Evolutionary conservation across 2,329 filamentous ascomycete species (phyloP).

Genomic region (Coniosporium tulheliwenetii): DNA sequence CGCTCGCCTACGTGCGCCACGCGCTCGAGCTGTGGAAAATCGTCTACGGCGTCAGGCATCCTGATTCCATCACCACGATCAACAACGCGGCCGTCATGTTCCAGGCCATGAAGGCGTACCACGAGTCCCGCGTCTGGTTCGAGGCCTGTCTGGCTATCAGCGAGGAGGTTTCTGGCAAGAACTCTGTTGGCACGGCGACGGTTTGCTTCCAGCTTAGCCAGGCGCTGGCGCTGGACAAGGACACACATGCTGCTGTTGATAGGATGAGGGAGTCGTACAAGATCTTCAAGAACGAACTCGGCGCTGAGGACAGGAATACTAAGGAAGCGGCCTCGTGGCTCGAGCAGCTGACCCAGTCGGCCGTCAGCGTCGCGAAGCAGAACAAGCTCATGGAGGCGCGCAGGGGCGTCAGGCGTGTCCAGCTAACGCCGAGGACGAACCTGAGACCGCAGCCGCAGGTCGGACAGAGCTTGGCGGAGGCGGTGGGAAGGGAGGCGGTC

Average conservation of each 20-base stretch:
- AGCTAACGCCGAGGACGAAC: constrained; percentile 46
- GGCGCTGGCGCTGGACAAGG: constrained; percentile 85
- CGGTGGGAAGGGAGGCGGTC: constrained; percentile 1
- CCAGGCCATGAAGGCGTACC: constrained; percentile 85
- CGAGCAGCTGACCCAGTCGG: constrained; percentile 88
- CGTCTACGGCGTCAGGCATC: constrained; percentile 85
- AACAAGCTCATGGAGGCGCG: constrained; percentile 72
- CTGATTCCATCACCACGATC: constrained; percentile 94
- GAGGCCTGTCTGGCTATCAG: constrained; percentile 82
- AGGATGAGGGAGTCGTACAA: constrained; percentile 95
- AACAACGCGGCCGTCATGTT: constrained; percentile 99
- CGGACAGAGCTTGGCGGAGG: constrained; percentile 28
- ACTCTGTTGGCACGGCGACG: constrained; percentile 85
- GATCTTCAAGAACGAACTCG: constrained; percentile 80
- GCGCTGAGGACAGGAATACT: constrained; percentile 86
- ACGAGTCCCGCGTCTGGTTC: constrained; percentile 92
- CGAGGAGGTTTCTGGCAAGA: constrained; percentile 75
- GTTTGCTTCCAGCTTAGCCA: constrained; percentile 95
- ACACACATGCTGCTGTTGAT: constrained; percentile 78
- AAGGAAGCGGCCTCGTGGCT: constrained; percentile 97
- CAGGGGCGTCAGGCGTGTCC: constrained; percentile 50
- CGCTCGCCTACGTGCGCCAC: constrained; percentile 80
- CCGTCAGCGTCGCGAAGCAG: constrained; percentile 86
- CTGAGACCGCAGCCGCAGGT: constrained; percentile 48
- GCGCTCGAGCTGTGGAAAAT: constrained; percentile 93